Evolutionary conservation across 331 rosid genomes (phyloP), one percentile per base, ranked within the genome.

Genomic region (Phaseolus coccineus): DNA sequence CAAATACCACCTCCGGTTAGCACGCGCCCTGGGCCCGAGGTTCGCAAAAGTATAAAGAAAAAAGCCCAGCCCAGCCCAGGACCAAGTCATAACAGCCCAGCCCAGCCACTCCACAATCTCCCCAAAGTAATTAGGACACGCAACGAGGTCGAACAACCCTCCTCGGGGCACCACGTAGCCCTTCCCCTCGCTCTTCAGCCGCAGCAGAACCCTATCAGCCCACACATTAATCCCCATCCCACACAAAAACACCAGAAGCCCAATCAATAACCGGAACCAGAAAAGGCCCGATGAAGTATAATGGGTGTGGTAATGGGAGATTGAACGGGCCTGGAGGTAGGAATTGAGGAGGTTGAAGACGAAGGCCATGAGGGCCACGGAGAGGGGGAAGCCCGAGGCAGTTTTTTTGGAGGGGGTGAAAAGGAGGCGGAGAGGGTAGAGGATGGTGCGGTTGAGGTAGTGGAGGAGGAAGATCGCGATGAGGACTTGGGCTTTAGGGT

Each of bases 81-180:
- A 85, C 88, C 97, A 93, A 3, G 88, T 91, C 96, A 93, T 93
- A 73, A 90, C 69, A 1, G 90, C 82, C 98, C 96, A 95, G 2
- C 96, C 97, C 11, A 89, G 8, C 97, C 99, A 93, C 88, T 93
- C 99, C 74, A 91, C 55, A 4, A 89, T 84, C 86, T 93, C 97
- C 56, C 97, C 96, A 30, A 82, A 76, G 73, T 93, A 96, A 70
- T 93, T 94, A 1, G 99, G 97, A 68, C 93, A 93, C 31, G 92
- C 90, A 13, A 89, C 96, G 22, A 86, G 1, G 72, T 91, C 94
- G 76, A 95, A 95, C 68, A 84, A 74, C 56, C 97, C 91, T 42
- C 97, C 97, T 28, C 13, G 87, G 0, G 98, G 96, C 64, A 96
- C 76, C 61, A 79, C 83, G 67, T 93, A 93, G 58, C 98, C 96